phyloP scores from a whole-genome alignment of 257 asterid species.

The Parsonsia alboflavescens region DNA sequence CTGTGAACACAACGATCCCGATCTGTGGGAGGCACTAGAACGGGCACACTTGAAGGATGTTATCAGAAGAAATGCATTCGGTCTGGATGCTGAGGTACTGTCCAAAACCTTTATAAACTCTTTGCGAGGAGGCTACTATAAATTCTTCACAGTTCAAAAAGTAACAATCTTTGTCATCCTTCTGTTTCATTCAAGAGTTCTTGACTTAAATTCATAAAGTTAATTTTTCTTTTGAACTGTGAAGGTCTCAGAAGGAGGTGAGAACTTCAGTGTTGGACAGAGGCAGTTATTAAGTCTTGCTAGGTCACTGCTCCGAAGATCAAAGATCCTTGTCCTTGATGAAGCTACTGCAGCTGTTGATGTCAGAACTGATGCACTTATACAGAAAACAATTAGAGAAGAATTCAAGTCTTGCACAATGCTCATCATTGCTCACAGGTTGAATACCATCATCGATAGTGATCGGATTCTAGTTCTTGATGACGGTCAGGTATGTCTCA shows the following conservation, averaged over 20 bases:
- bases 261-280: constrained; percentile 98
- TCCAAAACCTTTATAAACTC: background rate
- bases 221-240: background rate
- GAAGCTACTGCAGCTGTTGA: constrained; percentile 99
- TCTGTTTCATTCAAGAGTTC: background rate
- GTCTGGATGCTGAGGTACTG: constrained; percentile 83
- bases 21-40: constrained; percentile 89
- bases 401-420: constrained; percentile 89
- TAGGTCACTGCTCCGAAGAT: constrained; percentile 87
- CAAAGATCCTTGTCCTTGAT: constrained; percentile 95
- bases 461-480: constrained; percentile 79
- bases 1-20: constrained; percentile 68
- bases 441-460: constrained; percentile 86
- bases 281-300: constrained; percentile 88
- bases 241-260: constrained; percentile 95
- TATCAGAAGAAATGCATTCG: constrained; percentile 55
- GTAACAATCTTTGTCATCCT: background rate
- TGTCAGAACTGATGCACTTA: constrained; percentile 90
- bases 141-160: background rate
- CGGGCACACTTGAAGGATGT: constrained; percentile 77
- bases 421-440: constrained; percentile 94
- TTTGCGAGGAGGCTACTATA: background rate
- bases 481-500: constrained; percentile 69
- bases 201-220: background rate
- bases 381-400: constrained; percentile 90